Conservation (phyloP, 2,329 filamentous ascomycete genomes). For the Talaromyces islandicus region DNA sequence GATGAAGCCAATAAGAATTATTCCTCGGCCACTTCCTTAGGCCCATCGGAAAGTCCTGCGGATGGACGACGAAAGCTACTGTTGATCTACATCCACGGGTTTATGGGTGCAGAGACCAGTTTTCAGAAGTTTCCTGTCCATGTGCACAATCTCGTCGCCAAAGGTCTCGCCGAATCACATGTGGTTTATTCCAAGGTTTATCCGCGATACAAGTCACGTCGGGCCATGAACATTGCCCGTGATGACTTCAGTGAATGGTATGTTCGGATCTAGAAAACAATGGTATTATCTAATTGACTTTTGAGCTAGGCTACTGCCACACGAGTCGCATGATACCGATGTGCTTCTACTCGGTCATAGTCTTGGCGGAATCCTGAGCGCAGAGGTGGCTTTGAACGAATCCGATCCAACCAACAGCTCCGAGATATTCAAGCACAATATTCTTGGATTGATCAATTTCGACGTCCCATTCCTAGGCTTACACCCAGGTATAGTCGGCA, state of each 20-base stretch:
- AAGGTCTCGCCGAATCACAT: conserved; percentile 64
- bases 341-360: conserved; percentile 80
- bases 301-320: conserved; percentile 59
- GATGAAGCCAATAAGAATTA: neutral
- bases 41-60: neutral
- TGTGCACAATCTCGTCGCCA: conserved; percentile 67
- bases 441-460: conserved; percentile 74
- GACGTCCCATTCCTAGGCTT: conserved; percentile 85
- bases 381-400: conserved; percentile 65
- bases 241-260: conserved; percentile 79
- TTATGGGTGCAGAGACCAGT: conserved; percentile 80
- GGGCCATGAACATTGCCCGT: conserved; percentile 56
- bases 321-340: conserved; percentile 69
- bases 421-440: conserved; percentile 60
- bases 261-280: conserved; percentile 11
- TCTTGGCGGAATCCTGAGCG: conserved; percentile 79
- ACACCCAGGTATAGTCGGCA: conserved; percentile 80
- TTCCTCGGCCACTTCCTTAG: conserved; percentile 5
- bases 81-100: conserved; percentile 81
- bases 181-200: conserved; percentile 72
- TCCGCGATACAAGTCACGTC: conserved; percentile 38
- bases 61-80: conserved; percentile 52
- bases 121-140: conserved; percentile 86
- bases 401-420: conserved; percentile 12
- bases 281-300: neutral